Percentiles rank a stretch among this genome's conserved stretches.
These are phyloP conservation scores for Calvatia gigantea DNA, from an alignment of 768 basidiomycete species.

Conservation along the genomic window DNA sequence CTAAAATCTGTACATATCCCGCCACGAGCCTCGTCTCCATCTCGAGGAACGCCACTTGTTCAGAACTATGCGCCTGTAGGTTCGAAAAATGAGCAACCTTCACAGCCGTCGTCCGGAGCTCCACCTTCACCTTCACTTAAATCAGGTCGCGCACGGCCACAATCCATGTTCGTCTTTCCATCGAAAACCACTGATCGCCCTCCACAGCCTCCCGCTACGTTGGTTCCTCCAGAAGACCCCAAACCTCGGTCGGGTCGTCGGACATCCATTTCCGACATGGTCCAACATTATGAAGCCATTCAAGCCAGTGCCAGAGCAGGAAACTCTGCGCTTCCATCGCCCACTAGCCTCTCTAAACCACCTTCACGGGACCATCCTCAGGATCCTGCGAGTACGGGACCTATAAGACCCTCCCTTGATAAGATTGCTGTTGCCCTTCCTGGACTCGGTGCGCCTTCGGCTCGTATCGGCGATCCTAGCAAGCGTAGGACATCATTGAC, in stretches of 20 bases:
- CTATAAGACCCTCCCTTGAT: background rate
- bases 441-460: conserved; percentile 4
- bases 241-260: conserved; percentile 41
- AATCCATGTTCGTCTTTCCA: conserved; percentile 79
- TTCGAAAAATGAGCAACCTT: conserved; percentile 14
- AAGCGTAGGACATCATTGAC: conserved; percentile 9
- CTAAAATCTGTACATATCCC: conserved; percentile 2
- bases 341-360: conserved; percentile 12
- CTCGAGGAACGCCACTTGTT: conserved; percentile 2
- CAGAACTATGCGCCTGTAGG: background rate
- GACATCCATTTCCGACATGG: conserved; percentile 85
- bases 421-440: conserved; percentile 5
- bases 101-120: conserved; percentile 16
- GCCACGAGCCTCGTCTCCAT: conserved; percentile 11
- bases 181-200: conserved; percentile 43
- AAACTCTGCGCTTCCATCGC: conserved; percentile 15
- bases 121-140: conserved; percentile 18
- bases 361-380: background rate
- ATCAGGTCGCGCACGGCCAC: conserved; percentile 58
- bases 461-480: background rate
- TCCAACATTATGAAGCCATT: conserved; percentile 76
- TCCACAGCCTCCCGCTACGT: conserved; percentile 29
- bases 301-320: conserved; percentile 15
- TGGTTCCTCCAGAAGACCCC: conserved; percentile 46
- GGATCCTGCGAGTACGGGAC: background rate